phyloP scores from a whole-genome alignment of 2,329 filamentous ascomycete species.

The Botrytis medusae region DNA sequence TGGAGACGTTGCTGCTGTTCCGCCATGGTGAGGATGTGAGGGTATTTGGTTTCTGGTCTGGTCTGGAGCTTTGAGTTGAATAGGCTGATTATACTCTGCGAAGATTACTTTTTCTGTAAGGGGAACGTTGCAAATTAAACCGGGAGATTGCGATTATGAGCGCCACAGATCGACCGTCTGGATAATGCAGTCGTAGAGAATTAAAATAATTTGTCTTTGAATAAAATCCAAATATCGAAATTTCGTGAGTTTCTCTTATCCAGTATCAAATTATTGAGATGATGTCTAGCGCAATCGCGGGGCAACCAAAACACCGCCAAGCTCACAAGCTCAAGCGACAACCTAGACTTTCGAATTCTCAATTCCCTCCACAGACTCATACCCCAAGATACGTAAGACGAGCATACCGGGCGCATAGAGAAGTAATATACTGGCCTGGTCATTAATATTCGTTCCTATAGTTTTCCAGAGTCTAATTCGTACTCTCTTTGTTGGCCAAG shows the following conservation, averaged over 20 bases:
- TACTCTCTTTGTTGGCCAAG: neutral
- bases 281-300: slow-evolving; percentile 32
- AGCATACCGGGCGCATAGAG: neutral
- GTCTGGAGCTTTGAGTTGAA: neutral
- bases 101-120: neutral
- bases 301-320: slow-evolving; percentile 25
- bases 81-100: neutral
- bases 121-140: neutral
- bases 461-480: neutral
- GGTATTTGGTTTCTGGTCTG: neutral
- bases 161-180: neutral
- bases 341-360: slow-evolving; percentile 25
- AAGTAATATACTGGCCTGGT: neutral
- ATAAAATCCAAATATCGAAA: neutral
- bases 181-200: neutral
- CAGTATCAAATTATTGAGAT: slow-evolving; percentile 27
- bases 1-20: slow-evolving; percentile 77
- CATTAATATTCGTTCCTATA: neutral
- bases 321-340: slow-evolving; percentile 24
- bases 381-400: neutral
- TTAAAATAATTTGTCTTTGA: neutral
- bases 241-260: slow-evolving; percentile 11
- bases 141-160: neutral
- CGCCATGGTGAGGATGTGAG: slow-evolving; percentile 53
- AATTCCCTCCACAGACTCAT: slow-evolving; percentile 9